A percentile compares a stretch with the other conserved stretches of the same genome.
These are phyloP conservation scores for Chlorociboria aeruginascens DNA, from an alignment of 495 filamentous ascomycete genomes.

Conservation along the genomic window DNA sequence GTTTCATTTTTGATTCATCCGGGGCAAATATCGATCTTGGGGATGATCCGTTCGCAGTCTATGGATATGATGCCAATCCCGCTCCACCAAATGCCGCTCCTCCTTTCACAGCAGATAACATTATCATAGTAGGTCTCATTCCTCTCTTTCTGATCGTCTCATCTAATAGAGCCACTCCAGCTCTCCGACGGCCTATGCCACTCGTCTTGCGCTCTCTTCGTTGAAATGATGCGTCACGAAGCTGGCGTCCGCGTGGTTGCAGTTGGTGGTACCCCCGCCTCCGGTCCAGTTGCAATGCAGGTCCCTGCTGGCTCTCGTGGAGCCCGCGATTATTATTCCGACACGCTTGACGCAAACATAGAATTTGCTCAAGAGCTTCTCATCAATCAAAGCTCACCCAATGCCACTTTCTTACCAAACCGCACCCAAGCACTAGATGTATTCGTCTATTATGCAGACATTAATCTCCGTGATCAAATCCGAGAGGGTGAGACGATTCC, in stretches of 20 bases:
- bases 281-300: slow-evolving; percentile 29
- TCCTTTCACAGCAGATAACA: slow-evolving; percentile 36
- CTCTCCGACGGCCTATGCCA: slow-evolving; percentile 37
- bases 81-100: slow-evolving; percentile 13
- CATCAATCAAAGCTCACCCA: slow-evolving; percentile 4
- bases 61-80: slow-evolving; percentile 28
- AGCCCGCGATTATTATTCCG: slow-evolving; percentile 2
- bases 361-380: slow-evolving; percentile 16
- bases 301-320: slow-evolving; percentile 27
- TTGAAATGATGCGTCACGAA: slow-evolving; percentile 39
- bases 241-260: slow-evolving; percentile 37
- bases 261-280: slow-evolving; percentile 32
- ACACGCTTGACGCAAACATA: slow-evolving; percentile 23
- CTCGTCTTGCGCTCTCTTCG: slow-evolving; percentile 39
- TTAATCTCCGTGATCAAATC: slow-evolving; percentile 32
- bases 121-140: slow-evolving; percentile 27
- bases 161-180: not conserved
- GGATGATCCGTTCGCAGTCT: slow-evolving; percentile 17
- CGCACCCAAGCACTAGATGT: slow-evolving; percentile 21
- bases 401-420: slow-evolving; percentile 16
- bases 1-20: slow-evolving; percentile 27
- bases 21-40: slow-evolving; percentile 2
- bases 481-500: slow-evolving; percentile 23
- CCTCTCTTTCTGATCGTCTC: not conserved
- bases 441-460: slow-evolving; percentile 18